Conservation (phyloP, 169 alveolate genomes). For the Cryptosporidium tyzzeri region DNA sequence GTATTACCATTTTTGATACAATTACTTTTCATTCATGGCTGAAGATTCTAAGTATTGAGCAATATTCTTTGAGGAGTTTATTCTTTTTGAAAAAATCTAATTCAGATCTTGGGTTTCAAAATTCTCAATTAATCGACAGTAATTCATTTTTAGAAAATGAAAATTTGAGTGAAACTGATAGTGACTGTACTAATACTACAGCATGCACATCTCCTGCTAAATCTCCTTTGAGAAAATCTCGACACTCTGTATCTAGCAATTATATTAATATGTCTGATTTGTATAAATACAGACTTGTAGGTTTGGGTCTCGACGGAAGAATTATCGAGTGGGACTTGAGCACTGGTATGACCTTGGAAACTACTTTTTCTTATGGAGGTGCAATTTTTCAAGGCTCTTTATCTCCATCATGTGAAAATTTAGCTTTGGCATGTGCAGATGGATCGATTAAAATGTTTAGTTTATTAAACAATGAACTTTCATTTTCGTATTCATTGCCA, state of each 20-base stretch:
- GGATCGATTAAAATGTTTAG: constrained; percentile 56
- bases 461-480: constrained; percentile 25
- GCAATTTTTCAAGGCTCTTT: constrained; percentile 72
- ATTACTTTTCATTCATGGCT: constrained; percentile 66
- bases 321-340: constrained; percentile 65
- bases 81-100: constrained; percentile 19
- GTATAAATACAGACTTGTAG: constrained; percentile 42
- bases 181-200: constrained; percentile 49
- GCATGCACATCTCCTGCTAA: constrained; percentile 70
- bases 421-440: constrained; percentile 74
- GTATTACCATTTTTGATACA: constrained; percentile 54
- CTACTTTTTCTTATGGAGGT: constrained; percentile 59
- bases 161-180: constrained; percentile 33
- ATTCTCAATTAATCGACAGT: background rate
- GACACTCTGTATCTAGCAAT: background rate
- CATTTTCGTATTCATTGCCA: constrained; percentile 34
- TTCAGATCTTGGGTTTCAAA: background rate
- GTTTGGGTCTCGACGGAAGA: constrained; percentile 62
- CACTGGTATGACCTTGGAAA: constrained; percentile 30
- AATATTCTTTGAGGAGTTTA: constrained; percentile 28
- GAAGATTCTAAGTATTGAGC: constrained; percentile 11
- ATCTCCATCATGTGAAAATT: constrained; percentile 29
- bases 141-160: constrained; percentile 12
- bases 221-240: constrained; percentile 16
- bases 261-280: constrained; percentile 16